Base-by-base conservation (phyloP, 176 grass and related monocot genomes). In the Luzula sylvatica region DNA sequence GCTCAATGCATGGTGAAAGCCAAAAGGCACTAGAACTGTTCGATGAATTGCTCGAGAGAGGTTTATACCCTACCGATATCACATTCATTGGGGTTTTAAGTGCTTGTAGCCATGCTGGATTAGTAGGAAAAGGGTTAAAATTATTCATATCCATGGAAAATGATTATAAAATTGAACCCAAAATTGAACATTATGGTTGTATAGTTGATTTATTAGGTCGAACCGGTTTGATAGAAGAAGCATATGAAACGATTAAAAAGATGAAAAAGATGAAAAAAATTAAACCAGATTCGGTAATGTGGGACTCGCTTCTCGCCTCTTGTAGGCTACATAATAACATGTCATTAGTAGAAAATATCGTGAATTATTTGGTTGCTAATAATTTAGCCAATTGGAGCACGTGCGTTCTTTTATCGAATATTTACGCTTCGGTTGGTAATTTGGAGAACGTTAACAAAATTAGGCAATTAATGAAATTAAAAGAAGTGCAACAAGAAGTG, bases 181-280 rank as follows among this genome's bases (percentile, higher is more conserved):
- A 95, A 75, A 55, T 95, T 3, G 90, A 95, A 74, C 90, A 95
- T 65, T 88, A 82, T 16, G 90, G 84, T n/a, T 95, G 89, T 67
- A 78, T 85, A 53, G 83, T 88, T 3, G 80, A 88, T 42, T 80
- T 95, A 23, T 76, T 95, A 6, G 84, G 90, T 1, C 74, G 84
- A 7, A 70, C 77, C 1, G 90, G 84, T 9, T 68, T 73, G 3
- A 21, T 95, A 40, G 80, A 86, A 53, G 80, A 85, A 53, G 90
- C 80, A 20, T 95, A 85, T 38, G 70, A 79, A 12, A 76, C 88
- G 28, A 78, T 76, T 32, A 76, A 50, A 72, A 62, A 67, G 56
- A 35, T 86, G 84, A n/a, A n/a, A n/a, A n/a, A n/a, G n/a, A 81
- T 86, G 84, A 70, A 17, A 30, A 15, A 12, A 21, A 63, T 83